phyloP scores from a whole-genome alignment of 768 basidiomycete genomes.

The Gautieria morchelliformis region DNA sequence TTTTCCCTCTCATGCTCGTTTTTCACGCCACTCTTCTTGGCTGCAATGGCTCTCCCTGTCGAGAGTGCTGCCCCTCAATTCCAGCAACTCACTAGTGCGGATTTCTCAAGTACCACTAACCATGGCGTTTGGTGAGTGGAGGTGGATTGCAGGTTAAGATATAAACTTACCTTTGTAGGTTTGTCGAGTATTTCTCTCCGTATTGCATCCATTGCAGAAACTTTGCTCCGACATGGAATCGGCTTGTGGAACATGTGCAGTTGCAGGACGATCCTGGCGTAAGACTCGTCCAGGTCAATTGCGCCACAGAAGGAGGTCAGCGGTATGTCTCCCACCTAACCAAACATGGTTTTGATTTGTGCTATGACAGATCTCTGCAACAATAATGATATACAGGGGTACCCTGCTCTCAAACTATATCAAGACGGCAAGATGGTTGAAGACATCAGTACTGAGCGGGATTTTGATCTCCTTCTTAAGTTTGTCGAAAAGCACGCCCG shows the following conservation, averaged over 20 bases:
- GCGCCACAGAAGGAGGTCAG: slow-evolving; percentile 67
- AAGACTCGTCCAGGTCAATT: slow-evolving; percentile 74
- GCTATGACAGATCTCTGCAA: slow-evolving; percentile 63
- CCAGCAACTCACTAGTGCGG: slow-evolving; percentile 43
- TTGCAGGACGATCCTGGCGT: slow-evolving; percentile 43
- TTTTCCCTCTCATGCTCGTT: slow-evolving; percentile 20
- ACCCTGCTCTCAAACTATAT: slow-evolving; percentile 72
- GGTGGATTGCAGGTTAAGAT: neutral
- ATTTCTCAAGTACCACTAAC: slow-evolving; percentile 42
- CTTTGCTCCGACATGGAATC: slow-evolving; percentile 78
- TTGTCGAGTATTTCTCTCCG: slow-evolving; percentile 84
- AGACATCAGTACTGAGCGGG: slow-evolving; percentile 44
- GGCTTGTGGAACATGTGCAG: slow-evolving; percentile 37
- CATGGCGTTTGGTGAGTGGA: slow-evolving; percentile 48
- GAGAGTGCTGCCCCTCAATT: slow-evolving; percentile 12
- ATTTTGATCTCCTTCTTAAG: slow-evolving; percentile 40
- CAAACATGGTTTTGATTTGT: neutral
- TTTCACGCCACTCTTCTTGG: slow-evolving; percentile 21
- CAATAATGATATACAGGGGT: slow-evolving; percentile 56
- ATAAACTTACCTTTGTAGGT: slow-evolving; percentile 26
- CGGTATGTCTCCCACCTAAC: slow-evolving; percentile 4
- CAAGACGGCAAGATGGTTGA: slow-evolving; percentile 52
- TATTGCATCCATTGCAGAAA: slow-evolving; percentile 71
- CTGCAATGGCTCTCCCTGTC: slow-evolving; percentile 27
- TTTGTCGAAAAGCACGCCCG: slow-evolving; percentile 42